Percentiles rank a stretch among this genome's conserved stretches.
Evolutionary conservation across 768 basidiomycete genomes (phyloP).

Genomic region (Fibroporia radiculosa): DNA sequence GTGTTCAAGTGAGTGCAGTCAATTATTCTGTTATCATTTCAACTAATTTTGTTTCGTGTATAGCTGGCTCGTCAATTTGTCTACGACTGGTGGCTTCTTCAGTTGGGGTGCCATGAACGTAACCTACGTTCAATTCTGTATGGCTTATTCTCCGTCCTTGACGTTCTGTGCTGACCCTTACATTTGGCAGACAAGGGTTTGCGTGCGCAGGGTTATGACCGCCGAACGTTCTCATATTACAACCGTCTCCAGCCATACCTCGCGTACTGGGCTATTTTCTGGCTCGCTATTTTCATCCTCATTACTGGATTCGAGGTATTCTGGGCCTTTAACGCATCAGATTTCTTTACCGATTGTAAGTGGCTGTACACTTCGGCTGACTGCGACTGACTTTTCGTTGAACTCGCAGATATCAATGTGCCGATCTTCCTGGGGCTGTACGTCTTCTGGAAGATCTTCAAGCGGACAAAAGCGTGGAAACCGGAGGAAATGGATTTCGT

Average conservation of each 20-base stretch:
- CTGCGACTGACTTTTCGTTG: constrained; percentile 2
- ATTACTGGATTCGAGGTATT: constrained; percentile 53
- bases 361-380: constrained; percentile 4
- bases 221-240: constrained; percentile 54
- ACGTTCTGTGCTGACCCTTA: background rate
- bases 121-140: constrained; percentile 67
- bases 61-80: constrained; percentile 32
- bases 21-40: no score
- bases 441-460: constrained; percentile 35
- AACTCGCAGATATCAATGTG: constrained; percentile 36
- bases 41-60: no score
- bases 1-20: constrained; percentile 49
- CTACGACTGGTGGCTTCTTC: constrained; percentile 61
- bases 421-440: constrained; percentile 41
- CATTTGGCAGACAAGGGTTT: constrained; percentile 44
- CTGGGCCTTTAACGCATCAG: constrained; percentile 49
- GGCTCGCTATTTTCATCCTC: constrained; percentile 54
- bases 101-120: constrained; percentile 62
- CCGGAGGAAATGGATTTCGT: constrained; percentile 64
- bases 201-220: constrained; percentile 56
- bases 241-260: constrained; percentile 59
- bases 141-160: background rate
- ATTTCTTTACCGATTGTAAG: constrained; percentile 43
- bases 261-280: constrained; percentile 62
- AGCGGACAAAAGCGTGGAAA: constrained; percentile 40